Conservation (phyloP, 495 filamentous ascomycete genomes). For the Aspergillus sclerotiicarbonarius region DNA sequence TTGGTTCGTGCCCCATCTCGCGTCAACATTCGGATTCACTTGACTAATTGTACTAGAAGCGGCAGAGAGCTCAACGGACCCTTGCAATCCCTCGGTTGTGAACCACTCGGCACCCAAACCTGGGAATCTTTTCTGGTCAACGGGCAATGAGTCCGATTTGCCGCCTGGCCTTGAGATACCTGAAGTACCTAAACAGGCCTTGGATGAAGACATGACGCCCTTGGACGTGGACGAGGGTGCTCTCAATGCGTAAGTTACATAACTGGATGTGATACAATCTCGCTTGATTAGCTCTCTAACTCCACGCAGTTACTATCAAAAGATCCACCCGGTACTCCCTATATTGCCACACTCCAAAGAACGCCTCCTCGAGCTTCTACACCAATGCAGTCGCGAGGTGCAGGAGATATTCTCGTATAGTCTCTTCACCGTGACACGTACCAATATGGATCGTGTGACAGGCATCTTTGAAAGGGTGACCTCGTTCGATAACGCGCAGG, state of each 20-base stretch:
- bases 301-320: constrained; percentile 59
- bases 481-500: constrained; percentile 43
- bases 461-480: constrained; percentile 40
- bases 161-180: constrained; percentile 37
- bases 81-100: constrained; percentile 33
- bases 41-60: constrained; percentile 31
- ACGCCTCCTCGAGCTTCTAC: constrained; percentile 58
- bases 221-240: constrained; percentile 45
- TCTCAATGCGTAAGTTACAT: constrained; percentile 38
- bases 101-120: constrained; percentile 33
- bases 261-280: background rate
- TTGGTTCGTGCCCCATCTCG: constrained; percentile 23
- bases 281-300: constrained; percentile 18
- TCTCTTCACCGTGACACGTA: constrained; percentile 51
- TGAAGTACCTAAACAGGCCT: constrained; percentile 35
- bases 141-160: constrained; percentile 37
- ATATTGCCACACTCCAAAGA: constrained; percentile 67
- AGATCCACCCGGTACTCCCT: constrained; percentile 73
- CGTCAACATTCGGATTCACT: constrained; percentile 7
- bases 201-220: constrained; percentile 41
- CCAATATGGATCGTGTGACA: constrained; percentile 37
- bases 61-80: constrained; percentile 44
- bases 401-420: constrained; percentile 73
- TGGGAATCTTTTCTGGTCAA: constrained; percentile 40
- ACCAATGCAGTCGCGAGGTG: constrained; percentile 56